Base-by-base conservation (phyloP, 192 early-diverging fungal species). In the Linnemannia hyalina region DNA sequence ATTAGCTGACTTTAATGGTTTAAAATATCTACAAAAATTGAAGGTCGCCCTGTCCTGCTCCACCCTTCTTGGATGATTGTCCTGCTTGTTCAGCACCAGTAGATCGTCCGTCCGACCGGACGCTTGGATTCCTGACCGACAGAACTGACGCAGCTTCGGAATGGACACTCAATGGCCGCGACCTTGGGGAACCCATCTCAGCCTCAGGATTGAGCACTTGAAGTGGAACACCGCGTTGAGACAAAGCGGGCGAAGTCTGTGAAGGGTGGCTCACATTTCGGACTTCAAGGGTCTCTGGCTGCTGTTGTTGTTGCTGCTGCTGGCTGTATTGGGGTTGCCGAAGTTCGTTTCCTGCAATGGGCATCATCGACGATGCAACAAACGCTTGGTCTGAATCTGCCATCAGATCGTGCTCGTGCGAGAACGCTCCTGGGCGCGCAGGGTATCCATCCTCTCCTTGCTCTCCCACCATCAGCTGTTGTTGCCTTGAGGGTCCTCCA, bases 341-440 rank as follows among this genome's bases (percentile, higher is more conserved):
- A 65, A 69, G 81, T 7, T 76, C 74, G 63, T 77, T 60, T 38
- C 46, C 73, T 32, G 73, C 65, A 26, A 81, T 3, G 18, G 78
- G 80, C 35, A 86, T 22, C 84, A 86, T 86, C 22, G 84, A 86
- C 26, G 84, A 60, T 0, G 84, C 84, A 5, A 86, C 65, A 69
- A 86, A 86, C 36, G 84, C 69, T 32, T 85, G 77, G 8, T 80
- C 57, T 1, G 75, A 70, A 7, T 38, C 47, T n/a, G 77, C 29
- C 23, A 80, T 13, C 74, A 72, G 22, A 23, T 72, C 54, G 22
- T 72, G 72, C 49, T 84, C 82, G 40, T 75, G 80, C 32, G 65
- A 70, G n/a, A 60, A 60, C 0, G 8, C 41, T 29, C 74, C 80
- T 44, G 68, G 52, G 40, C 63, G 46, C 4, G 20, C 75, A 11